Evolutionary conservation across 371 early-diverging fungal genomes (phyloP).

Genomic region (Dinochytrium kinnereticum): DNA sequence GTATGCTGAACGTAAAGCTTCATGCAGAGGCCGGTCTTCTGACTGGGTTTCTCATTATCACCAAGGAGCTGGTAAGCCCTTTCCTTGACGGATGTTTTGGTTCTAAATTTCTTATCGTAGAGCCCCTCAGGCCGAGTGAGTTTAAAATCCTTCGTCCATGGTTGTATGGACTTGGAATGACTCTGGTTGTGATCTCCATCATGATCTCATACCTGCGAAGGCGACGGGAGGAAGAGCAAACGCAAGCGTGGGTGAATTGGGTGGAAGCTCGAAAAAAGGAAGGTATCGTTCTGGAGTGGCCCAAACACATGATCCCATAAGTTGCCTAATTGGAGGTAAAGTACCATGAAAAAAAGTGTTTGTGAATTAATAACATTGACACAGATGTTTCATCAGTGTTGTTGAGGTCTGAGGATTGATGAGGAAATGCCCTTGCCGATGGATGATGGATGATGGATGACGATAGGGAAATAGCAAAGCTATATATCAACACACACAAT

Average conservation of each 20-base stretch:
- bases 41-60: neutral
- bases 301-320: neutral
- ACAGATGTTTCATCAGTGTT: too few species aligned
- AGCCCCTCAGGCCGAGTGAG: neutral
- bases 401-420: too few species aligned
- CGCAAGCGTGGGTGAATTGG: constrained; percentile 26
- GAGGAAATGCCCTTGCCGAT: too few species aligned
- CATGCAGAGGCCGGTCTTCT: neutral
- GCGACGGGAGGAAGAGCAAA: neutral
- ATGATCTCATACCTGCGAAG: constrained; percentile 2
- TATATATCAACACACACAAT: too few species aligned
- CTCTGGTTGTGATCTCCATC: neutral
- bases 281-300: neutral
- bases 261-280: neutral
- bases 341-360: too few species aligned
- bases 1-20: neutral
- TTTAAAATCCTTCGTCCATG: constrained; percentile 27
- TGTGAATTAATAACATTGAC: too few species aligned
- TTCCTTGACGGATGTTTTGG: neutral
- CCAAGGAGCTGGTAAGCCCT: neutral
- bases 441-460: too few species aligned
- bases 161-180: neutral
- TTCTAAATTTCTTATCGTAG: neutral
- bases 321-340: too few species aligned
- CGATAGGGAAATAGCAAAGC: too few species aligned